phyloP scores from a whole-genome alignment of 2,329 filamentous ascomycete genomes.

The Fusarium globosum region DNA sequence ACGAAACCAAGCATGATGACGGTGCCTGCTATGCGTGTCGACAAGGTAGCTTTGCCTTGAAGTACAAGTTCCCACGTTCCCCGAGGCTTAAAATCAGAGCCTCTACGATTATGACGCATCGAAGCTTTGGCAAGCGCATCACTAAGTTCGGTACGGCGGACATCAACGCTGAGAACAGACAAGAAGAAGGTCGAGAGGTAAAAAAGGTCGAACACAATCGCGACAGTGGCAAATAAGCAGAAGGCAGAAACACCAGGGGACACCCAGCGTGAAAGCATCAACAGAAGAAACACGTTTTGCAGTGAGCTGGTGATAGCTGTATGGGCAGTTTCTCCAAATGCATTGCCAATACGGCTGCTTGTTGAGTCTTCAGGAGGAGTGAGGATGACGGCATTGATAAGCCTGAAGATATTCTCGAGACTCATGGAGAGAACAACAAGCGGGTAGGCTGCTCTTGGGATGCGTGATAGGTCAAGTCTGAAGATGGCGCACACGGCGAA shows the following conservation, averaged over 20 bases:
- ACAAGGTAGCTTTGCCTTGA: conserved; percentile 73
- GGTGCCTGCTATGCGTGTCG: conserved; percentile 79
- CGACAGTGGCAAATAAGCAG: conserved; percentile 80
- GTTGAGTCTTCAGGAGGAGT: conserved; percentile 76
- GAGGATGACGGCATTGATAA: conserved; percentile 81
- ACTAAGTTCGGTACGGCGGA: conserved; percentile 78
- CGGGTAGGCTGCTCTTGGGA: conserved; percentile 80
- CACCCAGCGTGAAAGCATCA: conserved; percentile 72
- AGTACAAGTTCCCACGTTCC: conserved; percentile 69
- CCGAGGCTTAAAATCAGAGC: conserved; percentile 38
- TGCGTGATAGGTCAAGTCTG: conserved; percentile 78
- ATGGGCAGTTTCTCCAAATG: conserved; percentile 78
- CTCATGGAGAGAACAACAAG: conserved; percentile 82
- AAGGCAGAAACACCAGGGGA: conserved; percentile 79
- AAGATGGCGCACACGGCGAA: conserved; percentile 83
- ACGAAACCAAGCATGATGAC: conserved; percentile 79
- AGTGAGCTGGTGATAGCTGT: conserved; percentile 73
- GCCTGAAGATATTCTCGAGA: conserved; percentile 80
- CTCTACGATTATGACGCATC: conserved; percentile 52
- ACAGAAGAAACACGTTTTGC: conserved; percentile 76
- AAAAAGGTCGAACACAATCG: conserved; percentile 80
- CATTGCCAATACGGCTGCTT: conserved; percentile 75
- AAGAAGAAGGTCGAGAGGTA: conserved; percentile 85
- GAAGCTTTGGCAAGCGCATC: conserved; percentile 73
- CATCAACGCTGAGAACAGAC: conserved; percentile 81